Percentiles rank a stretch among this genome's conserved stretches.
Conservation (phyloP, 179 eudicot species). For the Amaranthus tricolor region DNA sequence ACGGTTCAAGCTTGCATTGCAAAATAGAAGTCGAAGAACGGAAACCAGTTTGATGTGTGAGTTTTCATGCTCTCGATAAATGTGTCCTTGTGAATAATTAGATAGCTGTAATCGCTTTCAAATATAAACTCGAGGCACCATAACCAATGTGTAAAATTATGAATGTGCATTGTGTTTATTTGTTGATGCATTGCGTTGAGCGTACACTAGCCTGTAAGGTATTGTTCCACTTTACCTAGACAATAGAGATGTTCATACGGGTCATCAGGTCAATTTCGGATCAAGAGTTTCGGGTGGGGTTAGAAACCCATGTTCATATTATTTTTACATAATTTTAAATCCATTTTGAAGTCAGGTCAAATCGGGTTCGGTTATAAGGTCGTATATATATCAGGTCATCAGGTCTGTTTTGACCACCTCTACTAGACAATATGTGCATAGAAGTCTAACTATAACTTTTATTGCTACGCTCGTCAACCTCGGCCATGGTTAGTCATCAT, state of each 20-base stretch:
- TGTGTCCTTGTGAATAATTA: not conserved
- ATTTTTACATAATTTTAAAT: too few relatives aligned
- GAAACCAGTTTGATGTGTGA: conserved; percentile 5
- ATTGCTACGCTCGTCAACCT: not conserved
- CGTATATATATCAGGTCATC: too few relatives aligned
- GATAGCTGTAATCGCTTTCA: not conserved
- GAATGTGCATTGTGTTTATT: not conserved
- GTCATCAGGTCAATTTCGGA: too few relatives aligned
- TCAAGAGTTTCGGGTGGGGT: too few relatives aligned
- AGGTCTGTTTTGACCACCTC: too few relatives aligned
- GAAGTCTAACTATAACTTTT: not conserved
- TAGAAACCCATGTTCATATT: too few relatives aligned
- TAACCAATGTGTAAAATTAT: not conserved
- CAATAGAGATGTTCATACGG: too few relatives aligned
- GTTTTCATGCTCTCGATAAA: too few relatives aligned
- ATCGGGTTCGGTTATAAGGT: too few relatives aligned
- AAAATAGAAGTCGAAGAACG: conserved; percentile 34
- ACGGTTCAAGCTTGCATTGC: conserved; percentile 67
- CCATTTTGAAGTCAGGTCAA: too few relatives aligned
- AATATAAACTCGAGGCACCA: not conserved
- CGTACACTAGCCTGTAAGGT: not conserved
- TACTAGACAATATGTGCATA: not conserved
- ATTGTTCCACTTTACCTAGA: not conserved
- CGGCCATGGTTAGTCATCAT: not conserved
- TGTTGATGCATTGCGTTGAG: not conserved